These are phyloP conservation scores for Henckelia pumila DNA, from an alignment of 257 asterid species.

Conservation along the genomic window DNA sequence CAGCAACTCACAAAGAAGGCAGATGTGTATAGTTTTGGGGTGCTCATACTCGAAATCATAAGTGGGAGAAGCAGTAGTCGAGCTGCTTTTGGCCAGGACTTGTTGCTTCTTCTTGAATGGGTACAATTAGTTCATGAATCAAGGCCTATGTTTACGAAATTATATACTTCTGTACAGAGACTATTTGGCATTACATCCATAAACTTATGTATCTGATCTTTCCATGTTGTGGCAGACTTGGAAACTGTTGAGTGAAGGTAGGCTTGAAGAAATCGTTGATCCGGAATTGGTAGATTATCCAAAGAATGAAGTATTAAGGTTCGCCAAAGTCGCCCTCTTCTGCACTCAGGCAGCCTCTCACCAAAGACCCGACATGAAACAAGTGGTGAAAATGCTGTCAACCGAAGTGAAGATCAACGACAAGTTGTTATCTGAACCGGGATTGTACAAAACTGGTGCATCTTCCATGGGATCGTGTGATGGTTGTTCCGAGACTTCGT, in stretches of 20 bases:
- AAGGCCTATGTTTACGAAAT: too few species aligned
- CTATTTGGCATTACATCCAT: too few species aligned
- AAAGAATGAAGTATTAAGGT: conserved; percentile 46
- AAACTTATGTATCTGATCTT: conserved; percentile 5
- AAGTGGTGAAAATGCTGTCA: conserved; percentile 69
- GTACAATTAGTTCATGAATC: conserved; percentile 32
- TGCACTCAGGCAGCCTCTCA: conserved; percentile 73
- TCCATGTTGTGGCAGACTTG: conserved; percentile 52
- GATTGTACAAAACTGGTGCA: conserved; percentile 40
- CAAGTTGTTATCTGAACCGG: conserved; percentile 54
- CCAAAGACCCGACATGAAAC: conserved; percentile 77
- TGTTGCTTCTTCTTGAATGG: conserved; percentile 67
- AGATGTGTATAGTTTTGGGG: conserved; percentile 79
- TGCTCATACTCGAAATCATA: conserved; percentile 69
- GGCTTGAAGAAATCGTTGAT: conserved; percentile 60
- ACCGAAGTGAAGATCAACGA: conserved; percentile 57
- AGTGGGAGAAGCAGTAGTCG: conserved; percentile 74
- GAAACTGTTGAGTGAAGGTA: conserved; percentile 61
- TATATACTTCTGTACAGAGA: too few species aligned
- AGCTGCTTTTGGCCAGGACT: conserved; percentile 61
- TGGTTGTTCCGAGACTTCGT: conserved; percentile 31
- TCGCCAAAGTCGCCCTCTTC: conserved; percentile 60
- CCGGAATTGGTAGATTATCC: conserved; percentile 55
- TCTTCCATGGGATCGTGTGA: conserved; percentile 26
- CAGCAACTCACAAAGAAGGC: conserved; percentile 83